A percentile compares a stretch with the other conserved stretches of the same genome.
Conservation (phyloP, 1,284 basidiomycete genomes). For the Irpex sp. region DNA sequence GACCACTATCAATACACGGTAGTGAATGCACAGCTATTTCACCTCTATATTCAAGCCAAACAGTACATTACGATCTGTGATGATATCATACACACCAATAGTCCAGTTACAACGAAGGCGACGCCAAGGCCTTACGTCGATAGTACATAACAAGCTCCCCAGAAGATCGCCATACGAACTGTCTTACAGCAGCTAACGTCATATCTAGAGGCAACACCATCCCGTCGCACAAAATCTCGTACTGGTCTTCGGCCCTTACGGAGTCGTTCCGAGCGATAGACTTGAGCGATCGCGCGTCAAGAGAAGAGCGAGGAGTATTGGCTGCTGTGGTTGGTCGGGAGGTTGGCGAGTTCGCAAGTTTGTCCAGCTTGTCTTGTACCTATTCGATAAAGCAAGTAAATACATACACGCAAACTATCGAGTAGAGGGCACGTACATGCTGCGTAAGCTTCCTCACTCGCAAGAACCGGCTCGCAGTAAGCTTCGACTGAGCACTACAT, state of each 20-base stretch:
- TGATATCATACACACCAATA: no score
- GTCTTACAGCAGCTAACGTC: constrained; percentile 84
- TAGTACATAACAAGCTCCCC: constrained; percentile 82
- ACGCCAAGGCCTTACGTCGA: constrained; percentile 40
- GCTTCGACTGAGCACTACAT: constrained; percentile 66
- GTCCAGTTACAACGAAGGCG: not conserved
- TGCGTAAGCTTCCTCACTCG: constrained; percentile 78
- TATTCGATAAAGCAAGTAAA: constrained; percentile 20
- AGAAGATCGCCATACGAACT: constrained; percentile 82
- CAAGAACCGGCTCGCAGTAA: constrained; percentile 84
- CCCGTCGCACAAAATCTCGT: constrained; percentile 88
- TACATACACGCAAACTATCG: no score
- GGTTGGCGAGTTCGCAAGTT: constrained; percentile 27
- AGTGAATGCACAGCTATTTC: no score
- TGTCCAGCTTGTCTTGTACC: constrained; percentile 87
- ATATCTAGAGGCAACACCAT: constrained; percentile 75
- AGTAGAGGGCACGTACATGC: constrained; percentile 54
- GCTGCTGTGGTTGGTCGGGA: constrained; percentile 24
- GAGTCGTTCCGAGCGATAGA: constrained; percentile 4
- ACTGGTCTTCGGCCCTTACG: constrained; percentile 60
- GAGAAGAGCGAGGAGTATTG: constrained; percentile 40
- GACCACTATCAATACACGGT: no score
- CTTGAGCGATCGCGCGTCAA: constrained; percentile 29
- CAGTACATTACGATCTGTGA: no score
- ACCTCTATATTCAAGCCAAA: no score